Base-by-base conservation (phyloP, 2,329 filamentous ascomycete species). In the Ophiostoma ulmi region DNA sequence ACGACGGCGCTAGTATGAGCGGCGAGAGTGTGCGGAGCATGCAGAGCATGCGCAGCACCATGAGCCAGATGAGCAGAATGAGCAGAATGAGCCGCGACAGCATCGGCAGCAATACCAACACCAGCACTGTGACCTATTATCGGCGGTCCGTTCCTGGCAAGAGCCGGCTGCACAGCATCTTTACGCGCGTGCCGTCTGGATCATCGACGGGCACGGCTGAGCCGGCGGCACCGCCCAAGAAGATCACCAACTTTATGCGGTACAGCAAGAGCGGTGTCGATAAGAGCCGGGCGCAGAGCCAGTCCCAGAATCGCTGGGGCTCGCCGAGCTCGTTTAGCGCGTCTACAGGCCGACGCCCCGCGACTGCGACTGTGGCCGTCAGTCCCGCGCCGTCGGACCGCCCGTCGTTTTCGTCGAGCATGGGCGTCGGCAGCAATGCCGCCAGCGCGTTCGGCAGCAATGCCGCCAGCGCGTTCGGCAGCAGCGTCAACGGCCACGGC, bases 61-160 rank as follows among this genome's bases (percentile, higher is more conserved):
- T 38, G 26, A 70, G 69, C 38, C 61, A 26, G 1, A 55, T 31
- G 36, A 38, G 70, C 70, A 52, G 41, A 20, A 14, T 22, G 38
- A 71, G 69, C 36, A 58, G 44, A 1, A 55, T 38, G 36, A 38
- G 70, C 70, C 66, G 72, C 70, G 67, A 64, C 39, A 70, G 72
- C 61, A 31, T 70, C 26, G 55, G 58, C 63, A 72, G 71, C 71
- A 61, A 35, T 48, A 22, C 31, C 61, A 70, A 67, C 22, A 64
- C 63, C 35, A 65, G 8, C 61, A 69, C 63, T 38, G 61, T 72
- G 10, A 65, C 69, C 20, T 75, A 74, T 69, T 74, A 72, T 44
- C 71, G 74, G 11, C 72, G 72, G 82, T 86, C 80, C 80, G 83
- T 5, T 82, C 87, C 72, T 81, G 85, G n/a, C 81, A 83, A 67